Conservation (phyloP, 106 monocot species). For the Chionographis japonica region DNA sequence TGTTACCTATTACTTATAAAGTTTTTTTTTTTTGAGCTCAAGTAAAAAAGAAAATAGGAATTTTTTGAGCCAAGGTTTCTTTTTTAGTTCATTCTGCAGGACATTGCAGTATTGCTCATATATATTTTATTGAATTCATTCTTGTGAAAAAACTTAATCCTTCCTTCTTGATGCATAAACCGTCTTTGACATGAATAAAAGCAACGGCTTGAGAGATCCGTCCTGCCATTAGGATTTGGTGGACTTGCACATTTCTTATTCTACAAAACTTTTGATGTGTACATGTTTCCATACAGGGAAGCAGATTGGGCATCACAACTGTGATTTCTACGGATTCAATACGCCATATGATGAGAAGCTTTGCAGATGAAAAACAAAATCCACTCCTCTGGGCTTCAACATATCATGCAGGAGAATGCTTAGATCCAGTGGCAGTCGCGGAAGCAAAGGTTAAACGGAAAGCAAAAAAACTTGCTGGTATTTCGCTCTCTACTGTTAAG, state of each 20-base stretch:
- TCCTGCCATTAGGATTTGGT: no score
- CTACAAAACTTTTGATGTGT: neutral
- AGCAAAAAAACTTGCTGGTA: slow-evolving; percentile 49
- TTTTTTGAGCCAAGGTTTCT: no score
- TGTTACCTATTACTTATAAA: no score
- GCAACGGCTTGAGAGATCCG: no score
- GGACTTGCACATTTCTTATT: no score
- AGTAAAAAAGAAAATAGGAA: no score
- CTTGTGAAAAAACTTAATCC: neutral
- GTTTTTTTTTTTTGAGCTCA: no score
- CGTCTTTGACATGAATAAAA: neutral
- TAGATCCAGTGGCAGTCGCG: slow-evolving; percentile 83
- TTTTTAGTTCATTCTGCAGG: no score
- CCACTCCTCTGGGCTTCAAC: slow-evolving; percentile 96
- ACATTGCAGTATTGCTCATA: no score
- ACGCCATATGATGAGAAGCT: slow-evolving; percentile 95
- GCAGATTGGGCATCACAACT: slow-evolving; percentile 85
- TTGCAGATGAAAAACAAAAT: slow-evolving; percentile 71
- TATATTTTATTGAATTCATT: no score
- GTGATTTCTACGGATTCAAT: slow-evolving; percentile 95
- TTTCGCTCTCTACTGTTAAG: slow-evolving; percentile 16
- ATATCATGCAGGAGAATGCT: slow-evolving; percentile 92
- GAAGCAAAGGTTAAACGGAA: slow-evolving; percentile 69
- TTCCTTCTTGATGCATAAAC: neutral
- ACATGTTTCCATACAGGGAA: slow-evolving; percentile 44